Conservation (phyloP, 768 basidiomycete genomes). For the Lanmaoa pseudosensibilis region DNA sequence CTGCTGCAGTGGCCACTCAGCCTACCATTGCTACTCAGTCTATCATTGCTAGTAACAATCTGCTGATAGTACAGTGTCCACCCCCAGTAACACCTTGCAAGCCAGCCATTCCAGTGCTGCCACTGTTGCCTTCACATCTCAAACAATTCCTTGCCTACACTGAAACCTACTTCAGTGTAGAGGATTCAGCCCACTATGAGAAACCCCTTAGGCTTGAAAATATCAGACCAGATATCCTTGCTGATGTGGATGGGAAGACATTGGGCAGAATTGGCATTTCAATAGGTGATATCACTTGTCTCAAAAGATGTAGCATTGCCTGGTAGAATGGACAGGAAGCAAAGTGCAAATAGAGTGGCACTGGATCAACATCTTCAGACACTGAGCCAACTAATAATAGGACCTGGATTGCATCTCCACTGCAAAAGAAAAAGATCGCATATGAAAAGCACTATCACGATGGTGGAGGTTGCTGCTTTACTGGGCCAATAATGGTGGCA, state of each 20-base stretch:
- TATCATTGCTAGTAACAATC: too few relatives aligned
- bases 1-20: too few relatives aligned
- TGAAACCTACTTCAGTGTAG: background rate
- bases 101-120: too few relatives aligned
- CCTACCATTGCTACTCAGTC: too few relatives aligned
- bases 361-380: too few relatives aligned
- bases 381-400: too few relatives aligned
- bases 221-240: background rate
- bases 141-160: background rate
- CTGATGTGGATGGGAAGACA: background rate
- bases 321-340: too few relatives aligned
- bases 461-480: background rate
- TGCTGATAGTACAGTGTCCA: too few relatives aligned
- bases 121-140: background rate
- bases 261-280: background rate
- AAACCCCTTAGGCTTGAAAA: background rate
- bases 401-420: background rate
- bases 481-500: background rate
- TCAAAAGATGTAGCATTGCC: background rate
- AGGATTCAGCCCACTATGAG: background rate
- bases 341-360: too few relatives aligned
- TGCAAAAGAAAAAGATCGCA: background rate
- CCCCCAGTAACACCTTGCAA: background rate
- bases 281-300: background rate
- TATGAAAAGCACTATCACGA: conserved; percentile 3